Conservation (phyloP, 2,329 filamentous ascomycete genomes). For the Ophiostoma angusticollis region DNA sequence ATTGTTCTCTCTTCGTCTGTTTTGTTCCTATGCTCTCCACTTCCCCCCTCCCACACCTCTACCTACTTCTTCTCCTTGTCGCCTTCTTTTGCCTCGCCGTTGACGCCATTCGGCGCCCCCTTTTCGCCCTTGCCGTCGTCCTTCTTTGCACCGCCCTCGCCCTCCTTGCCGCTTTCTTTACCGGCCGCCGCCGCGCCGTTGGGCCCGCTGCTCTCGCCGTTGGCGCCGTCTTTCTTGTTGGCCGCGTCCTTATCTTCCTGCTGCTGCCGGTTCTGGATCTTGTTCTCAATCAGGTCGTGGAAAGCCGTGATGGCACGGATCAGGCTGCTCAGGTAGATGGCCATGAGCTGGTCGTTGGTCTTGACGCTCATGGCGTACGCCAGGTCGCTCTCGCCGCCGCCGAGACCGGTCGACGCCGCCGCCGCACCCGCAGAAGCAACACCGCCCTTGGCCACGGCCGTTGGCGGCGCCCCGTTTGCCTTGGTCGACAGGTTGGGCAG, state of each 20-base stretch:
- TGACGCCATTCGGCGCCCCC: slow-evolving; percentile 10
- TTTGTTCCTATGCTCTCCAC: neutral
- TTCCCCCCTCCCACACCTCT: neutral
- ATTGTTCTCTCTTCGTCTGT: neutral
- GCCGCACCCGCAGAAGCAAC: slow-evolving; percentile 36
- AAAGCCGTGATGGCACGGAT: slow-evolving; percentile 97
- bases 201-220: slow-evolving; percentile 26
- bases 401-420: slow-evolving; percentile 29
- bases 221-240: slow-evolving; percentile 55
- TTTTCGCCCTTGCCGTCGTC: slow-evolving; percentile 32
- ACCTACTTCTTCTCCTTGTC: slow-evolving; percentile 20
- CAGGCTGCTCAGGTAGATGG: slow-evolving; percentile 92
- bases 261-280: slow-evolving; percentile 96
- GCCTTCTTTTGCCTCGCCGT: slow-evolving; percentile 33
- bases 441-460: slow-evolving; percentile 29
- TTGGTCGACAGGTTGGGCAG: slow-evolving; percentile 80
- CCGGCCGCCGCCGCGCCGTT: slow-evolving; percentile 24
- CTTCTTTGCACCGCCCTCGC: slow-evolving; percentile 36
- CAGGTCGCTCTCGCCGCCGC: slow-evolving; percentile 59
- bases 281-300: slow-evolving; percentile 98
- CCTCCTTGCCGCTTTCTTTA: slow-evolving; percentile 27
- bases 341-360: slow-evolving; percentile 98
- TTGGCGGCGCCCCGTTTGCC: slow-evolving; percentile 23
- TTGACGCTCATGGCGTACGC: slow-evolving; percentile 97
- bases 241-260: slow-evolving; percentile 85